Conservation (phyloP, 2,329 filamentous ascomycete species). For the Phialophora tarda region DNA sequence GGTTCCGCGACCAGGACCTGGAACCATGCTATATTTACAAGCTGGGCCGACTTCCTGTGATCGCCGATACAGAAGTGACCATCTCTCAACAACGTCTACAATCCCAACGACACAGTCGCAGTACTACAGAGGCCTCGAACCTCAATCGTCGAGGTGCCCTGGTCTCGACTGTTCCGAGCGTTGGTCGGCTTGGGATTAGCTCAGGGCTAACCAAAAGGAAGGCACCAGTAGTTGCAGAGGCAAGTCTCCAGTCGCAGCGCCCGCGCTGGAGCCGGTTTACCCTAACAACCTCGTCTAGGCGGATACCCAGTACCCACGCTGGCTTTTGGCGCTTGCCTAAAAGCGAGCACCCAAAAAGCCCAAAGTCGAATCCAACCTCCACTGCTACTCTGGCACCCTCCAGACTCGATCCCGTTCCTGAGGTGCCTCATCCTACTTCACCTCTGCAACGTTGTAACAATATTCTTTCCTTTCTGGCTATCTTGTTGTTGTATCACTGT, state of each 20-base stretch:
- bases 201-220: constrained; percentile 22
- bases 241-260: constrained; percentile 26
- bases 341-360: constrained; percentile 27
- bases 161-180: constrained; percentile 16
- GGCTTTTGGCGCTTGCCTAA: constrained; percentile 33
- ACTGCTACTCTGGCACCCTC: constrained; percentile 30
- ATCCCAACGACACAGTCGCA: background rate
- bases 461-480: constrained; percentile 30
- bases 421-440: constrained; percentile 26
- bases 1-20: background rate
- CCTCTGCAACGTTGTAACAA: constrained; percentile 33
- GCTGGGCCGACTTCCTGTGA: background rate
- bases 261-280: constrained; percentile 29
- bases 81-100: background rate
- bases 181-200: constrained; percentile 26
- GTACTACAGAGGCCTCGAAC: constrained; percentile 14
- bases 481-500: constrained; percentile 32
- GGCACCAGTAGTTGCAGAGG: constrained; percentile 24
- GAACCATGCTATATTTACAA: background rate
- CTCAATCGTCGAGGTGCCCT: constrained; percentile 19
- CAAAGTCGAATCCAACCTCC: constrained; percentile 33
- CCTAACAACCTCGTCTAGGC: constrained; percentile 36
- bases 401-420: constrained; percentile 30
- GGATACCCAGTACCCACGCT: constrained; percentile 27
- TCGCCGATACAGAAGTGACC: background rate